phyloP scores from a whole-genome alignment of 106 monocot species.

The Phalaenopsis equestris region DNA sequence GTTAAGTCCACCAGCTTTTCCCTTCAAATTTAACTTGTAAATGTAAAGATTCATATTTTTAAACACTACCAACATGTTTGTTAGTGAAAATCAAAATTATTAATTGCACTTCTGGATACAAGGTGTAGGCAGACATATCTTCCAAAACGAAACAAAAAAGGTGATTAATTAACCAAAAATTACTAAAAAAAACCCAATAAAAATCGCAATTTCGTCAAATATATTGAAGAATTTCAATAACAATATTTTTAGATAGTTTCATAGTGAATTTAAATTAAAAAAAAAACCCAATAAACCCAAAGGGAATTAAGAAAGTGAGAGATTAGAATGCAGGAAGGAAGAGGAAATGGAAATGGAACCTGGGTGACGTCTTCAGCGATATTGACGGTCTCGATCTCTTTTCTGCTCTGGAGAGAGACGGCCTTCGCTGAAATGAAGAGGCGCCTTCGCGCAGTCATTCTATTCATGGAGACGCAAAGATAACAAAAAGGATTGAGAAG shows the following conservation, averaged over 20 bases:
- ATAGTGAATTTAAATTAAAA: neutral
- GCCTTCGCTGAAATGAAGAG: conserved; percentile 16
- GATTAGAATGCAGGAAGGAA: neutral
- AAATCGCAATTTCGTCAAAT: too few species aligned
- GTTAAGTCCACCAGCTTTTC: too few species aligned
- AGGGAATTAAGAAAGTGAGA: neutral
- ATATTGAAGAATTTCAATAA: too few species aligned
- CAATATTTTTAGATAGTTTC: neutral
- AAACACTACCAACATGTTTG: too few species aligned
- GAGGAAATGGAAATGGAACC: conserved; percentile 24
- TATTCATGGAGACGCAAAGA: neutral
- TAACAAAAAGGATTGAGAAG: neutral
- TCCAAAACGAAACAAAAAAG: too few species aligned
- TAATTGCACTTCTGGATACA: neutral
- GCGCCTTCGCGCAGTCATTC: conserved; percentile 1
- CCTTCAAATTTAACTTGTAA: too few species aligned
- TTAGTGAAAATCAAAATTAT: neutral
- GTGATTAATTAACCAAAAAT: too few species aligned
- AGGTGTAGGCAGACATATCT: neutral
- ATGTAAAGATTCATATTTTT: too few species aligned
- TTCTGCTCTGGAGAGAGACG: conserved; percentile 18
- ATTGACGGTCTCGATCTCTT: conserved; percentile 73
- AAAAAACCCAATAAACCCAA: neutral
- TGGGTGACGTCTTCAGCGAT: conserved; percentile 95
- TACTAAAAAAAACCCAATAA: too few species aligned